These are phyloP conservation scores for Haplosporangium gracile DNA, from an alignment of 192 early-diverging fungal genomes.

Conservation along the genomic window DNA sequence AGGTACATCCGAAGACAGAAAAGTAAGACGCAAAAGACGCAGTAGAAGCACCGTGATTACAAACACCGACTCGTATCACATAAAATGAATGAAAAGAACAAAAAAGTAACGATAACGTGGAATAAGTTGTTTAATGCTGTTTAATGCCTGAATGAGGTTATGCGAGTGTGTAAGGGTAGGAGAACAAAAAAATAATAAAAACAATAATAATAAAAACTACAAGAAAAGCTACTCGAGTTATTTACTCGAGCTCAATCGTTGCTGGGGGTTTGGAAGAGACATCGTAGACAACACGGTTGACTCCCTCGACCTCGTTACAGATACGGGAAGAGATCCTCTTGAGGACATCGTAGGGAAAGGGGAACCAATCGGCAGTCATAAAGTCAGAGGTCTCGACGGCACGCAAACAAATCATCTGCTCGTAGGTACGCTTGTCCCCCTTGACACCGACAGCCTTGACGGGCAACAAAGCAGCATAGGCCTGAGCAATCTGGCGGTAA, in stretches of 20 bases:
- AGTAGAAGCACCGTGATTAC: background rate
- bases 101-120: background rate
- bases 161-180: background rate
- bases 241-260: constrained; percentile 98
- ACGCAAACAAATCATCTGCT: constrained; percentile 97
- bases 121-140: background rate
- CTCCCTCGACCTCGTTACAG: constrained; percentile 98
- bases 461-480: constrained; percentile 95
- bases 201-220: constrained; percentile 1
- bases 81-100: background rate
- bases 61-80: background rate
- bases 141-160: background rate
- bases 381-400: constrained; percentile 97
- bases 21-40: background rate
- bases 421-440: constrained; percentile 99
- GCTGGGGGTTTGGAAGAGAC: constrained; percentile 98
- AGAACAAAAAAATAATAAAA: background rate
- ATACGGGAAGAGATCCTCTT: constrained; percentile 96
- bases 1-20: background rate
- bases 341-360: constrained; percentile 88
- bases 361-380: constrained; percentile 98
- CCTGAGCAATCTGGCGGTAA: constrained; percentile 98
- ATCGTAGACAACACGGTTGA: constrained; percentile 98
- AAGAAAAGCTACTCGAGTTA: background rate
- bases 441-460: constrained; percentile 98